A percentile compares a stretch with the other conserved stretches of the same genome.
Conservation (phyloP, 2,329 filamentous ascomycete species). For the Venturia carpophila region DNA sequence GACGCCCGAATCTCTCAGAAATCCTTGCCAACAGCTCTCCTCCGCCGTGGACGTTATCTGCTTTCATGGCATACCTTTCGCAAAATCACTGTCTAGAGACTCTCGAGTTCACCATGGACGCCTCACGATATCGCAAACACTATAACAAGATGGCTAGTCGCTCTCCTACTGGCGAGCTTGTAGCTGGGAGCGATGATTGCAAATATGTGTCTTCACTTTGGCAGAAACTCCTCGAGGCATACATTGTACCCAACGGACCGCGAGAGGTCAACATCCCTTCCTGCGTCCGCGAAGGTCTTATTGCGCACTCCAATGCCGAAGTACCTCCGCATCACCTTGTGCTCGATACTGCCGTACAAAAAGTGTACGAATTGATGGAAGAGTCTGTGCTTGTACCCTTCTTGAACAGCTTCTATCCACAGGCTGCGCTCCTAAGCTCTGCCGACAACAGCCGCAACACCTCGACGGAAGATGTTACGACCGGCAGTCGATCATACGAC, state of each 20-base stretch:
- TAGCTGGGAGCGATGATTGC: constrained; percentile 49
- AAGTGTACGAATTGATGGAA: constrained; percentile 95
- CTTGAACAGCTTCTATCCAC: constrained; percentile 57
- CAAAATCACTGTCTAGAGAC: constrained; percentile 97
- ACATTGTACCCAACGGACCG: constrained; percentile 77
- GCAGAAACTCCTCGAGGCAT: constrained; percentile 80
- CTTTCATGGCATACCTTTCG: constrained; percentile 93
- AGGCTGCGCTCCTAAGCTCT: constrained; percentile 38
- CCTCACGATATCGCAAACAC: constrained; percentile 70
- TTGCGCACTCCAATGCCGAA: constrained; percentile 50
- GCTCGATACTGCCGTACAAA: constrained; percentile 73
- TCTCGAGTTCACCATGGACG: constrained; percentile 92
- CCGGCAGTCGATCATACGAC: constrained; percentile 33
- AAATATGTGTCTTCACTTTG: constrained; percentile 73
- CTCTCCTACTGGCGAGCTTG: constrained; percentile 38
- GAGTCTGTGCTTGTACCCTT: constrained; percentile 92
- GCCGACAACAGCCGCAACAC: constrained; percentile 28
- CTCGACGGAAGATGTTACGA: constrained; percentile 31
- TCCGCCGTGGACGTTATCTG: constrained; percentile 80
- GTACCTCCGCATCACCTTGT: constrained; percentile 66
- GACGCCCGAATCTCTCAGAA: constrained; percentile 69
- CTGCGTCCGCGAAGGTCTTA: constrained; percentile 71
- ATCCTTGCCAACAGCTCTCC: constrained; percentile 81
- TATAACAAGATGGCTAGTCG: constrained; percentile 52
- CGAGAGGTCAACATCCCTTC: constrained; percentile 87